Evolutionary conservation across 2,329 filamentous ascomycete species (phyloP).

Genomic region (Alternaria burnsii): DNA sequence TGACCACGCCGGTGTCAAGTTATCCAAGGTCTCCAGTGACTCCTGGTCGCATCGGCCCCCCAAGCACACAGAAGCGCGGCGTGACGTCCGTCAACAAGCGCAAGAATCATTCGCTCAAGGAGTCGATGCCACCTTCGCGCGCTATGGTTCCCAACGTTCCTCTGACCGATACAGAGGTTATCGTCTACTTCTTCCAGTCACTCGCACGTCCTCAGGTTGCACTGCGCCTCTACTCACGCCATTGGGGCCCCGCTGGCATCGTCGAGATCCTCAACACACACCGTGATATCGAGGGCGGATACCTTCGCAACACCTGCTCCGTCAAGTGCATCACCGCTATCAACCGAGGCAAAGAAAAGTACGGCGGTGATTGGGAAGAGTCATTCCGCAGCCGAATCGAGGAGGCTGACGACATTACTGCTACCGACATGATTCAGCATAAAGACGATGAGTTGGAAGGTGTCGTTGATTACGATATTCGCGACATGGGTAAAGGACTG

Average conservation of each 20-base stretch:
- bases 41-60: constrained; percentile 22
- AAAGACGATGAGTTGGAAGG: constrained; percentile 3
- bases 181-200: constrained; percentile 47
- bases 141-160: constrained; percentile 33
- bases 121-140: constrained; percentile 21
- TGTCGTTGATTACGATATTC: constrained; percentile 25
- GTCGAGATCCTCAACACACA: constrained; percentile 33
- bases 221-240: constrained; percentile 35
- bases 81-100: constrained; percentile 27
- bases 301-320: constrained; percentile 41
- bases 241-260: constrained; percentile 36
- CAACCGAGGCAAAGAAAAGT: constrained; percentile 25
- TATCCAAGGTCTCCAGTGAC: constrained; percentile 9
- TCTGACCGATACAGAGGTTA: constrained; percentile 39
- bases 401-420: constrained; percentile 17
- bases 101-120: constrained; percentile 28
- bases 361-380: constrained; percentile 27
- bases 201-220: constrained; percentile 33
- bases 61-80: constrained; percentile 9
- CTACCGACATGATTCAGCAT: constrained; percentile 34
- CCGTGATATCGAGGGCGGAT: constrained; percentile 32
- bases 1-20: background rate
- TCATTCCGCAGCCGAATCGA: constrained; percentile 14
- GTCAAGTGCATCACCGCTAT: constrained; percentile 41
- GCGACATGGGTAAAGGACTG: constrained; percentile 22